Evolutionary conservation across 1,284 basidiomycete species (phyloP).

Genomic region (Schizophyllum amplum): DNA sequence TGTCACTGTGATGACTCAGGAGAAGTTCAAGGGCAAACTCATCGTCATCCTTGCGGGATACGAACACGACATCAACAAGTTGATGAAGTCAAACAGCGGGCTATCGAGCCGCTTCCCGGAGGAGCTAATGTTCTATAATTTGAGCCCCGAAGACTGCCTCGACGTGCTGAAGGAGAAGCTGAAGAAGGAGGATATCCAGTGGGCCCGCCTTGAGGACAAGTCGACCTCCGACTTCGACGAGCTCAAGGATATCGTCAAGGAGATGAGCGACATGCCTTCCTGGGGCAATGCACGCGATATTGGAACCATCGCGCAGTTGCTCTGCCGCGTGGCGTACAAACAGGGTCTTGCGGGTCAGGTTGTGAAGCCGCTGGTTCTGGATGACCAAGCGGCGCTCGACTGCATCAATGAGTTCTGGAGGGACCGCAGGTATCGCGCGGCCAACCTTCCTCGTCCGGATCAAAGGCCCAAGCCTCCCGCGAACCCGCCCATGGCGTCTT

Average conservation of each 20-base stretch:
- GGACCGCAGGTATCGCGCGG: slow-evolving; percentile 17
- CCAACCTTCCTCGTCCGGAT: slow-evolving; percentile 10
- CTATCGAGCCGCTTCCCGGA: slow-evolving; percentile 62
- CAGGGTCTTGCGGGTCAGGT: slow-evolving; percentile 8
- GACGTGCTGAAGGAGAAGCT: slow-evolving; percentile 40
- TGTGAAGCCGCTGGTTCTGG: slow-evolving; percentile 15
- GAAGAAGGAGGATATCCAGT: slow-evolving; percentile 29
- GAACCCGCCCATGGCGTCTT: background rate
- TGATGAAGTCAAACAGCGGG: slow-evolving; percentile 50
- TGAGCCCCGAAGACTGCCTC: slow-evolving; percentile 42
- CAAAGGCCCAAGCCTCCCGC: background rate
- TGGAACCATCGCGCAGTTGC: slow-evolving; percentile 39
- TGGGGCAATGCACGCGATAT: slow-evolving; percentile 65
- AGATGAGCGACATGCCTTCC: slow-evolving; percentile 36
- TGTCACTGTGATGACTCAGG: slow-evolving; percentile 51
- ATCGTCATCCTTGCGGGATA: slow-evolving; percentile 64
- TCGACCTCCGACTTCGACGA: slow-evolving; percentile 8
- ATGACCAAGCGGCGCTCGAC: slow-evolving; percentile 17
- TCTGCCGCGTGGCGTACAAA: slow-evolving; percentile 28
- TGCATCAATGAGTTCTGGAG: slow-evolving; percentile 18
- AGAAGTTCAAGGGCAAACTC: slow-evolving; percentile 45
- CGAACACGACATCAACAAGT: slow-evolving; percentile 53
- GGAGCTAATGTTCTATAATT: slow-evolving; percentile 44
- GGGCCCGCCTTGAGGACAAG: slow-evolving; percentile 15
- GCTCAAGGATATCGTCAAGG: slow-evolving; percentile 30